Evolutionary conservation across 352 stramenopile genomes (phyloP), one percentile per base, ranked within the genome.

Genomic region (Globisporangium uncinulatum): DNA sequence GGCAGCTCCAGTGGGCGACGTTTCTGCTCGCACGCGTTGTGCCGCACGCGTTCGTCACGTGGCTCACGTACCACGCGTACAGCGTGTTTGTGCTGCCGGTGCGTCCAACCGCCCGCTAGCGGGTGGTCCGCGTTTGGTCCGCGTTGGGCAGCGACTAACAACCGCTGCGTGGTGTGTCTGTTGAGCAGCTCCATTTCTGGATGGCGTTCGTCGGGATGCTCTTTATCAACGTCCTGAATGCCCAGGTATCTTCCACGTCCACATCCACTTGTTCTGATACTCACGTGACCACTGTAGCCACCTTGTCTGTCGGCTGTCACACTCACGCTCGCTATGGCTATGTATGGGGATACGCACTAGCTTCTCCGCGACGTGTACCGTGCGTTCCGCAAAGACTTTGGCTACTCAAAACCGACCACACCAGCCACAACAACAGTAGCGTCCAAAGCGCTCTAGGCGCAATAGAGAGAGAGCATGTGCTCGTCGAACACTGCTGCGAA

Each of bases 131-230:
- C n/a, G 29, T 17, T 47, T 52, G 11, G 1, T 11, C 17, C 0
- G 14, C 8, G 52, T 15, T 32, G 8, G 11, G n/a, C 2, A 24
- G 45, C 29, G 8, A 17, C 10, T 51, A 19, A 53, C n/a, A 19
- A 32, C 11, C 36, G 9, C 51, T 29, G 57, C 24, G 32, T 15
- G 20, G 32, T 15, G 20, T 21, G 20, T 8, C 15, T 21, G 11
- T 31, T 6, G 7, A 36, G 11, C 50, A 87, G 74, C 42, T 71
- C 17, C 74, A 88, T 58, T 92, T 88, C 39, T 67, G 21, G 46
- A 92, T 86, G 70, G 82, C 82, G n/a, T 89, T 92, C 55, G 56
- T 69, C 3, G 82, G 82, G 47, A 92, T 89, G 46, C 45, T 92
- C 21, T 80, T 92, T 54, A 87, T 92, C 56, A 85, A 89, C 52